Evolutionary conservation across 1,284 basidiomycete species (phyloP).

Genomic region (Waitea zeae): DNA sequence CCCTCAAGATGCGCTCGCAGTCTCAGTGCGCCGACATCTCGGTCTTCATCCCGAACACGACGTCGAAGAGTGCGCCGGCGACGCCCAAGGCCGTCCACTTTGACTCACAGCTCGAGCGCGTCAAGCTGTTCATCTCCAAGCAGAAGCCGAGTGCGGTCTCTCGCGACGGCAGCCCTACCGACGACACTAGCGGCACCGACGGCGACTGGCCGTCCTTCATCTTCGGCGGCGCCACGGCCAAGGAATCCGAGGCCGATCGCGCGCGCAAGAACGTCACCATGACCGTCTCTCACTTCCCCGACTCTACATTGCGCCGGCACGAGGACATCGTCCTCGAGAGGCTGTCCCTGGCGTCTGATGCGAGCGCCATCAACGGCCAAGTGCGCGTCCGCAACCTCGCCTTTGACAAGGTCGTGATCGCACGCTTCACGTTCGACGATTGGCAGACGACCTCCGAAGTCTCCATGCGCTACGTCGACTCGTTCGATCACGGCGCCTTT

Average conservation of each 20-base stretch:
- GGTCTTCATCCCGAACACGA: conserved; percentile 24
- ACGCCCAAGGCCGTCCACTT: conserved; percentile 86
- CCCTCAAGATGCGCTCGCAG: conserved; percentile 59
- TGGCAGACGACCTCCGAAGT: conserved; percentile 97
- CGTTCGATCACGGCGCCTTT: conserved; percentile 33
- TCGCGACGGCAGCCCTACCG: conserved; percentile 77
- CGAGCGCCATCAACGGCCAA: conserved; percentile 13
- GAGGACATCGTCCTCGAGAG: no score
- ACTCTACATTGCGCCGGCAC: no score
- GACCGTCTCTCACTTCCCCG: no score
- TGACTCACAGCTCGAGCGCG: conserved; percentile 77
- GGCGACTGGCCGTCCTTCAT: conserved; percentile 51
- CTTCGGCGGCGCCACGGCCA: conserved; percentile 21
- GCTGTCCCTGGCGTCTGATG: no score
- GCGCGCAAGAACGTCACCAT: no score
- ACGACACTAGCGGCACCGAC: conserved; percentile 61
- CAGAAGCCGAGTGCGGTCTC: conserved; percentile 90
- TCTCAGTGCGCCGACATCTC: conserved; percentile 25
- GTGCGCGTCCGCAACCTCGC: conserved; percentile 76
- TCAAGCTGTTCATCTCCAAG: conserved; percentile 86
- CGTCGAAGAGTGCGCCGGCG: conserved; percentile 39
- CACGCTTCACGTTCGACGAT: conserved; percentile 84
- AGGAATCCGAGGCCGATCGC: no score
- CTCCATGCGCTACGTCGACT: conserved; percentile 59
- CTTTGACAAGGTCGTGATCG: conserved; percentile 77